Conservation (phyloP, 345 rosid genomes). For the Brassica cretica region DNA sequence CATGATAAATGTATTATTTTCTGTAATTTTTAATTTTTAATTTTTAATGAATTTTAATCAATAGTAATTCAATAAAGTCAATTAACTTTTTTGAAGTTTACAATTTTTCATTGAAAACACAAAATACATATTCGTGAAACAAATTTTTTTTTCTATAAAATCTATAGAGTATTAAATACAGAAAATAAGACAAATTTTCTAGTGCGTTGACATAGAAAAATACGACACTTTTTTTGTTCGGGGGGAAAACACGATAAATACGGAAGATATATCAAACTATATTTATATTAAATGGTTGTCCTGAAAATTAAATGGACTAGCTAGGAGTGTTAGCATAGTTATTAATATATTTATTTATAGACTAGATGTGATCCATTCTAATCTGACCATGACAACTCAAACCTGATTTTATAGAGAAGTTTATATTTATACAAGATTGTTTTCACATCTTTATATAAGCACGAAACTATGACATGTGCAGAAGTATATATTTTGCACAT, state of each 20-base stretch:
- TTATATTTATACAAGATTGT: not conserved
- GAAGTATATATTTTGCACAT: not conserved
- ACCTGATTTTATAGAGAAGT: not conserved
- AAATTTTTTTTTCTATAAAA: too few species aligned
- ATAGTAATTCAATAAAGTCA: too few species aligned
- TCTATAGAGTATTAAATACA: not conserved
- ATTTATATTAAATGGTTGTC: not conserved
- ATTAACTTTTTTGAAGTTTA: too few species aligned
- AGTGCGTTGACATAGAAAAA: not conserved
- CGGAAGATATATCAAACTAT: not conserved
- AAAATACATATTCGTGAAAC: too few species aligned
- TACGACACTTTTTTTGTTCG: not conserved
- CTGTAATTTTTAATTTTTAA: too few species aligned
- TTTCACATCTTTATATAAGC: not conserved
- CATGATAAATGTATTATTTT: too few species aligned
- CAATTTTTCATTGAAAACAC: too few species aligned
- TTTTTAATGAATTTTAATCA: too few species aligned
- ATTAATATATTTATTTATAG: not conserved
- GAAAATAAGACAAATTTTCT: not conserved
- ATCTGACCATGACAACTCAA: not conserved
- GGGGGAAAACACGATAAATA: not conserved
- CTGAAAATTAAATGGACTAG: not conserved
- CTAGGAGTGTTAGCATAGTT: not conserved
- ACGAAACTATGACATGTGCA: not conserved
- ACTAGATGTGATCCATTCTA: not conserved